Conservation (phyloP, 768 basidiomycete genomes). For the Podaxis pistillaris region DNA sequence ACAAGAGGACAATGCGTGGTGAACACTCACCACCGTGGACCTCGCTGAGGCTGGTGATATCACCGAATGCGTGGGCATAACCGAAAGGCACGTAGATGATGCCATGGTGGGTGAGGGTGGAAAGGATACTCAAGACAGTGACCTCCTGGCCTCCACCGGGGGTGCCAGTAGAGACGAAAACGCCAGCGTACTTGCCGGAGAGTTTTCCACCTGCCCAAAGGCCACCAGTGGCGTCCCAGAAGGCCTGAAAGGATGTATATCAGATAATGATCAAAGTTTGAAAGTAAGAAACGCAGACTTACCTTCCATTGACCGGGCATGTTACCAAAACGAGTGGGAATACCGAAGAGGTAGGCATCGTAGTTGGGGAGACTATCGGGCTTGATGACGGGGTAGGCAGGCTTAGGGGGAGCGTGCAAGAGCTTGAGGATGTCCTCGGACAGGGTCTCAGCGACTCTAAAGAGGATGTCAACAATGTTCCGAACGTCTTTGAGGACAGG, state of each 20-base stretch:
- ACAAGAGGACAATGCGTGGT: too few species aligned
- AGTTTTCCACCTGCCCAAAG: conserved; percentile 62
- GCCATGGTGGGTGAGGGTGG: conserved; percentile 70
- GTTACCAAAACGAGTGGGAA: conserved; percentile 75
- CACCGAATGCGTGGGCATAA: conserved; percentile 47
- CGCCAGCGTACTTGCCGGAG: conserved; percentile 70
- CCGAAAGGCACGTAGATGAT: conserved; percentile 73
- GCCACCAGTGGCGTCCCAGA: conserved; percentile 75
- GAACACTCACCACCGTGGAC: conserved; percentile 55
- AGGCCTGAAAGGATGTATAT: conserved; percentile 37
- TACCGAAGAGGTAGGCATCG: conserved; percentile 68
- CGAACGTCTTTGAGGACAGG: neutral
- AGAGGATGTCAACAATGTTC: neutral
- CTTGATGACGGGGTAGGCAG: conserved; percentile 54
- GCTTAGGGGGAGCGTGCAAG: conserved; percentile 63
- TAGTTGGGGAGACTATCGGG: conserved; percentile 49
- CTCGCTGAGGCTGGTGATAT: conserved; percentile 40
- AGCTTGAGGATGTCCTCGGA: conserved; percentile 52
- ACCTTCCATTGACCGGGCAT: conserved; percentile 61
- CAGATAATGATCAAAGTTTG: neutral
- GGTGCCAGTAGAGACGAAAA: conserved; percentile 73
- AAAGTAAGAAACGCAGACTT: neutral
- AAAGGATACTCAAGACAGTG: conserved; percentile 50
- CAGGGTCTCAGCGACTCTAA: conserved; percentile 79
- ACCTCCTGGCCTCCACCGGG: conserved; percentile 81